These are phyloP conservation scores for Tetrastigma voinierianum DNA, from an alignment of 164 flowering plant genomes.

Conservation along the genomic window DNA sequence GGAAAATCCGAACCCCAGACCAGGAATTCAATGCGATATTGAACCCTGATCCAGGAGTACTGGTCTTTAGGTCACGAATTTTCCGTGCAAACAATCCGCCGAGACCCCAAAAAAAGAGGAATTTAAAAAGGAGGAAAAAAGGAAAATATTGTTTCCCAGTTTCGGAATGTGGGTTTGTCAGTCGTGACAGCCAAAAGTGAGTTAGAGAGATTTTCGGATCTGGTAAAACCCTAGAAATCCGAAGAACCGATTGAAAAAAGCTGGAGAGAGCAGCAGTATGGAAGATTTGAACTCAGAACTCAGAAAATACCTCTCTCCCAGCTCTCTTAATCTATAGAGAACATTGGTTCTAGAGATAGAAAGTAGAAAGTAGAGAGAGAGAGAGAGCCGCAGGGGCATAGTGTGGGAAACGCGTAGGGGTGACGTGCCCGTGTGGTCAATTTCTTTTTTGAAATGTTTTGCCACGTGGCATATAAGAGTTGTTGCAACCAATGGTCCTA, in stretches of 20 bases:
- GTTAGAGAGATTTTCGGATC: conserved; percentile 23
- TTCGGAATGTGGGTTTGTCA: too few species aligned
- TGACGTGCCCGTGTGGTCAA: too few species aligned
- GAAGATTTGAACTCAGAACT: not conserved
- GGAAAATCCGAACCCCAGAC: not conserved
- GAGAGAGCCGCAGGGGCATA: not conserved
- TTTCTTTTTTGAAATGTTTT: too few species aligned
- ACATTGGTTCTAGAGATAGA: not conserved
- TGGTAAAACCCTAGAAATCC: conserved; percentile 14
- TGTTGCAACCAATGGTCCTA: too few species aligned
- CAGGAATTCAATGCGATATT: not conserved
- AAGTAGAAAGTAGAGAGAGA: not conserved
- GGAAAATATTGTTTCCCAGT: too few species aligned
- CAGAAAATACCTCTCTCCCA: not conserved
- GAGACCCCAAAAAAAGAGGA: too few species aligned
- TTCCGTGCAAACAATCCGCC: too few species aligned
- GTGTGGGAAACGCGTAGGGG: too few species aligned
- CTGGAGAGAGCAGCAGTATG: not conserved
- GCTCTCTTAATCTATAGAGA: not conserved
- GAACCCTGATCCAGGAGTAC: too few species aligned
- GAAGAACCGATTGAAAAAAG: conserved; percentile 6
- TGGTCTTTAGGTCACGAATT: too few species aligned
- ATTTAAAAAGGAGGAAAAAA: too few species aligned
- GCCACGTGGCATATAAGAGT: too few species aligned
- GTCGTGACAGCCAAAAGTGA: not conserved